Percentiles rank a stretch among this genome's conserved stretches.
These are phyloP conservation scores for Fraxinus dipetala DNA, from an alignment of 305 asterid species.

Conservation along the genomic window DNA sequence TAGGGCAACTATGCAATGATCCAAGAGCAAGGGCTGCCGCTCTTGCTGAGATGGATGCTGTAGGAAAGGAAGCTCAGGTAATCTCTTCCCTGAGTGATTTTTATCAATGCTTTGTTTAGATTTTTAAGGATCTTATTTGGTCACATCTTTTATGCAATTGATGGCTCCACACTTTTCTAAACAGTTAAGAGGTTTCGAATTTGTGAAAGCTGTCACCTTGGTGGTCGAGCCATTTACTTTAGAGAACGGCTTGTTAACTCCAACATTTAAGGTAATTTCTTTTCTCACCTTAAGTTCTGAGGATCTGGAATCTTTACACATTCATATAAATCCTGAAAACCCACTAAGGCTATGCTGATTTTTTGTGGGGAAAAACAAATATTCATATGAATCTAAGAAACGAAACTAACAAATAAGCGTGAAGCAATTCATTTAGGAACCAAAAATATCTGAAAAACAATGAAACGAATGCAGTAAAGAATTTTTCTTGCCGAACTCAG, in stretches of 20 bases:
- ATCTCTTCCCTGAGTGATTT: neutral
- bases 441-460: neutral
- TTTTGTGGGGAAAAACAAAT: neutral
- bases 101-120: neutral
- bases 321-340: neutral
- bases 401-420: neutral
- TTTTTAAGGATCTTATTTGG: conserved; percentile 4
- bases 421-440: neutral
- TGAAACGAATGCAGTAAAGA: neutral
- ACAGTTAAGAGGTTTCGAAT: conserved; percentile 93
- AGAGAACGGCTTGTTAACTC: conserved; percentile 89
- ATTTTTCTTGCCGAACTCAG: neutral
- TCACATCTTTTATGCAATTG: conserved; percentile 10
- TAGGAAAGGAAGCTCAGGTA: conserved; percentile 92
- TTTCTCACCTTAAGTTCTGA: neutral
- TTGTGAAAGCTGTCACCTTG: conserved; percentile 77
- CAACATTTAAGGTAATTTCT: conserved; percentile 78
- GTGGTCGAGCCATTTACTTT: conserved; percentile 84
- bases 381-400: neutral
- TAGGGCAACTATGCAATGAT: conserved; percentile 70
- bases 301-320: neutral
- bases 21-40: conserved; percentile 83
- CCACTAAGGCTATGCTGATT: neutral
- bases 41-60: conserved; percentile 87
- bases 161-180: conserved; percentile 15